Evolutionary conservation across 2,329 filamentous ascomycete species (phyloP).

Genomic region (Alternaria triticimaculans): DNA sequence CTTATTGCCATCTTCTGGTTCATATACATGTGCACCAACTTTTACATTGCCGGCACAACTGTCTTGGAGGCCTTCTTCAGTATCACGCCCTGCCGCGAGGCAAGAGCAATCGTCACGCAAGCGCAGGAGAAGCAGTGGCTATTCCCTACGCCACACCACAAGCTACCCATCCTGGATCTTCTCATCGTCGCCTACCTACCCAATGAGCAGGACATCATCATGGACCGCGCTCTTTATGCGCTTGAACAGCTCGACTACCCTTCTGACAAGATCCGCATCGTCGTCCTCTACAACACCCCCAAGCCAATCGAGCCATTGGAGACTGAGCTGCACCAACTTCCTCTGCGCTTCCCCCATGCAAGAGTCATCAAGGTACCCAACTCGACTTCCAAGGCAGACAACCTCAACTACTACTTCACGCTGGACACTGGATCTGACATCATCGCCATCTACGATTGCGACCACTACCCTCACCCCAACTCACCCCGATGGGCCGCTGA

Average conservation of each 20-base stretch:
- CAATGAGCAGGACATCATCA: constrained; percentile 59
- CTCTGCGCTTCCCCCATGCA: constrained; percentile 49
- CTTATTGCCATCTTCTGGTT: constrained; percentile 54
- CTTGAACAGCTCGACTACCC: constrained; percentile 57
- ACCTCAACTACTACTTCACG: constrained; percentile 57
- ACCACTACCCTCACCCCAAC: constrained; percentile 59
- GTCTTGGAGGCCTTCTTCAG: constrained; percentile 53
- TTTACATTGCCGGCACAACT: constrained; percentile 53
- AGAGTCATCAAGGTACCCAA: constrained; percentile 57
- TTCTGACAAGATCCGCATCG: constrained; percentile 55
- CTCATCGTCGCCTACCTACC: constrained; percentile 60
- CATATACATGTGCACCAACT: constrained; percentile 54
- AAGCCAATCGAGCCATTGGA: constrained; percentile 56
- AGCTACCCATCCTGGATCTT: constrained; percentile 55
- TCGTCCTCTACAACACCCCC: constrained; percentile 59
- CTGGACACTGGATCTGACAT: constrained; percentile 54
- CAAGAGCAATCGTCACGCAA: constrained; percentile 46
- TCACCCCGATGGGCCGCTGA: constrained; percentile 58
- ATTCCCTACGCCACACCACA: constrained; percentile 51
- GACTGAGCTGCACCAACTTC: constrained; percentile 50
- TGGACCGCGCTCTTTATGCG: constrained; percentile 56
- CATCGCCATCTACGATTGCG: constrained; percentile 59
- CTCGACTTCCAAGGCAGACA: constrained; percentile 59
- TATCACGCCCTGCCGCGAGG: constrained; percentile 46
- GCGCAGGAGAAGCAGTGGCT: constrained; percentile 50